These are phyloP conservation scores for Botrytis fragariae DNA, from an alignment of 2,329 filamentous ascomycete species.

Conservation along the genomic window DNA sequence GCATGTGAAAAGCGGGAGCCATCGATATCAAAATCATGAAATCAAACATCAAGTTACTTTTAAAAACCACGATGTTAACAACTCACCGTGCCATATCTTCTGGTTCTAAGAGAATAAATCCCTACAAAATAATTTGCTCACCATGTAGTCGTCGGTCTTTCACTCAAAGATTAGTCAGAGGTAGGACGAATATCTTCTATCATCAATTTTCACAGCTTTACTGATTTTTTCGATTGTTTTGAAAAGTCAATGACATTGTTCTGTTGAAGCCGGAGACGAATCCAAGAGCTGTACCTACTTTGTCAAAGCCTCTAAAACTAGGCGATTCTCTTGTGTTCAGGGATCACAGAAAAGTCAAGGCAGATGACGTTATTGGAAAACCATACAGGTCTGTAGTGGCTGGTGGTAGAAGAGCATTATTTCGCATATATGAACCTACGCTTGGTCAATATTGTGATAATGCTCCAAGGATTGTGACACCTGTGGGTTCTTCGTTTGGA, in stretches of 20 bases:
- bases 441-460: constrained; percentile 67
- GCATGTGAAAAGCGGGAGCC: constrained; percentile 22
- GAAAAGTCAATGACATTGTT: constrained; percentile 32
- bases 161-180: constrained; percentile 11
- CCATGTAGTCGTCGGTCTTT: constrained; percentile 5
- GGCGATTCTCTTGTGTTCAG: constrained; percentile 31
- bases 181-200: not conserved
- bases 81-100: not conserved
- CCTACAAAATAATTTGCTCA: not conserved
- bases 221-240: not conserved
- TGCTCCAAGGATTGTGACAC: constrained; percentile 71
- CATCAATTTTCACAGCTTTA: not conserved
- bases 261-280: constrained; percentile 30
- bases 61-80: not conserved
- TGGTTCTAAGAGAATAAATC: not conserved
- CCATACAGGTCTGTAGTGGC: constrained; percentile 26
- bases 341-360: constrained; percentile 35
- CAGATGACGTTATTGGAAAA: constrained; percentile 41
- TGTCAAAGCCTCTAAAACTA: constrained; percentile 44
- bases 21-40: not conserved
- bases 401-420: constrained; percentile 28
- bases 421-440: constrained; percentile 58
- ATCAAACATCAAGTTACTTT: not conserved
- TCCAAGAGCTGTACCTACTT: constrained; percentile 28
- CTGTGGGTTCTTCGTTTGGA: constrained; percentile 48